Percentiles rank a stretch among this genome's conserved stretches.
Conservation (phyloP, 1,284 basidiomycete species). For the Ganoderma sinense region DNA sequence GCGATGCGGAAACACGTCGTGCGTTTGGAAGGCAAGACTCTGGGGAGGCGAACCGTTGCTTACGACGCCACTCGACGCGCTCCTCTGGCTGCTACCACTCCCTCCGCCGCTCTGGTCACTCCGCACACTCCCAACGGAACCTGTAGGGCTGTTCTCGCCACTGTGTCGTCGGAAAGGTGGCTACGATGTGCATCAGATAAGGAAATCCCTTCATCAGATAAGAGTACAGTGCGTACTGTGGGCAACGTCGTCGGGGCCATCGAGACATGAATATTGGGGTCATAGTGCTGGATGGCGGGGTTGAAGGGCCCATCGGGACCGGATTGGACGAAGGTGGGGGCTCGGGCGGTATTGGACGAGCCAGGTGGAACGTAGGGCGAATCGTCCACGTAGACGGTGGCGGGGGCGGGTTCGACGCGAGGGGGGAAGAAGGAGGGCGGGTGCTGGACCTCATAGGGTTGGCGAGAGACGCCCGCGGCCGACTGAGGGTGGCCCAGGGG, state of each 20-base stretch:
- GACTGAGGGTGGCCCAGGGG: slow-evolving; percentile 23
- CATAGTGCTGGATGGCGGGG: slow-evolving; percentile 13
- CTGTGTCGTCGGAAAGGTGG: slow-evolving; percentile 21
- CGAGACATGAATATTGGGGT: slow-evolving; percentile 17
- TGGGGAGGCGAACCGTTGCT: slow-evolving; percentile 15
- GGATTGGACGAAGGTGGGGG: slow-evolving; percentile 19
- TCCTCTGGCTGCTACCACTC: slow-evolving; percentile 24
- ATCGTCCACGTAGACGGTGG: slow-evolving; percentile 35
- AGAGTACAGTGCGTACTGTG: slow-evolving; percentile 26
- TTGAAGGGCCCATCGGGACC: slow-evolving; percentile 23
- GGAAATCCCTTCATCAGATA: slow-evolving; percentile 30
- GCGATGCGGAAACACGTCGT: slow-evolving; percentile 15
- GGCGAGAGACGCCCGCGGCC: slow-evolving; percentile 20
- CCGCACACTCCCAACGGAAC: slow-evolving; percentile 26
- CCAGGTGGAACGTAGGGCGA: slow-evolving; percentile 30
- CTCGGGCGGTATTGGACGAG: slow-evolving; percentile 15
- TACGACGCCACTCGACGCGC: slow-evolving; percentile 29
- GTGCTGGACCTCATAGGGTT: slow-evolving; percentile 25
- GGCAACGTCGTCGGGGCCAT: slow-evolving; percentile 23
- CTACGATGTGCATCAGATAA: slow-evolving; percentile 25
- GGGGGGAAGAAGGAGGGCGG: slow-evolving; percentile 21
- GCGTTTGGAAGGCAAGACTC: slow-evolving; percentile 14
- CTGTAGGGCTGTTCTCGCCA: slow-evolving; percentile 31
- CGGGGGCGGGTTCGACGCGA: slow-evolving; percentile 23
- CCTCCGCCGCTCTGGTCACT: slow-evolving; percentile 27